These are phyloP conservation scores for Solanum aculeatissimum DNA, from an alignment of 305 asterid species.

Conservation along the genomic window DNA sequence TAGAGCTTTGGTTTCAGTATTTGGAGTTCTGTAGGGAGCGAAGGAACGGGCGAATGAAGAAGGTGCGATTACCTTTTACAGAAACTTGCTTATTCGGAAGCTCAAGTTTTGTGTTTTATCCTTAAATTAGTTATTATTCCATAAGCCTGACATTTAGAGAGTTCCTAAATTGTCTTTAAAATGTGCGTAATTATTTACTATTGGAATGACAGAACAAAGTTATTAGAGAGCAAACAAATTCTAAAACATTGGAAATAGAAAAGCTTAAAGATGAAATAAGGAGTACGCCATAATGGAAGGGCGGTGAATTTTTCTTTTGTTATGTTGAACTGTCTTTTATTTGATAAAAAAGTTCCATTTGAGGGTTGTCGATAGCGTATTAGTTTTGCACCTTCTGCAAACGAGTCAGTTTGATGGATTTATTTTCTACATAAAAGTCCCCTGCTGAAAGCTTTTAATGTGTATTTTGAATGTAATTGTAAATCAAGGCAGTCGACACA, in stretches of 20 bases:
- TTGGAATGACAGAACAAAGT: not conserved
- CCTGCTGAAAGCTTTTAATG: not conserved
- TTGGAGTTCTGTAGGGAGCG: slow-evolving; percentile 73
- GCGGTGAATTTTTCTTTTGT: not conserved
- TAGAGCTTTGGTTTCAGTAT: slow-evolving; percentile 87
- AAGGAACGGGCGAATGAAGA: slow-evolving; percentile 72
- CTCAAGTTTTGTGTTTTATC: not conserved
- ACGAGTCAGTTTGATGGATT: not conserved
- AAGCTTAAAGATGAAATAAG: not conserved
- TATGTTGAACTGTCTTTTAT: not conserved
- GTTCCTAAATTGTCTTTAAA: not conserved
- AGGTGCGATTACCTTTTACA: slow-evolving; percentile 28
- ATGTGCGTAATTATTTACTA: not conserved
- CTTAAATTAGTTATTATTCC: not conserved
- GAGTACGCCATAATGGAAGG: not conserved
- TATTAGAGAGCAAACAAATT: not conserved
- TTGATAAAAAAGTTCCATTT: not conserved
- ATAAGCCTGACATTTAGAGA: not conserved
- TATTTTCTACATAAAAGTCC: not conserved
- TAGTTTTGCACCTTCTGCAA: not conserved
- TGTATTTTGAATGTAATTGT: not conserved
- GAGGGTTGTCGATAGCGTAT: not conserved
- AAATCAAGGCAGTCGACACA: not conserved
- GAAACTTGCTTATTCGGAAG: not conserved
- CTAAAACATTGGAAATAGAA: not conserved